phyloP scores from a whole-genome alignment of 345 rosid genomes.

The Nephelium lappaceum region DNA sequence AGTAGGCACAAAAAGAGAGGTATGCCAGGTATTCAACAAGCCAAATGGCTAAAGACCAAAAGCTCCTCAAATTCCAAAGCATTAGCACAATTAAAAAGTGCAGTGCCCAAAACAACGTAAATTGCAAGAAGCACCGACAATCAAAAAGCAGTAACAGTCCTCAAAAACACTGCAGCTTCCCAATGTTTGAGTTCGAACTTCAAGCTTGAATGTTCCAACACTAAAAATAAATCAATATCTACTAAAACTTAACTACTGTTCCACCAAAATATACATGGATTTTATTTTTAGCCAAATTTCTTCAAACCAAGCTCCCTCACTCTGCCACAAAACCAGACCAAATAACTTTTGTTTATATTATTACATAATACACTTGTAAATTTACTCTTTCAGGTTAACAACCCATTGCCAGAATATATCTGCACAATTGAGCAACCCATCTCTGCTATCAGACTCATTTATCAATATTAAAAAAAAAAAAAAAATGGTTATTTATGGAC shows the following conservation, averaged over 20 bases:
- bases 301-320: too few species aligned
- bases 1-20: neutral
- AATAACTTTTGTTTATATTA: too few species aligned
- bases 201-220: neutral
- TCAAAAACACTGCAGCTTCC: neutral
- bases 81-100: neutral
- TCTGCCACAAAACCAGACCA: neutral
- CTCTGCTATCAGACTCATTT: neutral
- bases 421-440: neutral
- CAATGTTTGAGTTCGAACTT: neutral
- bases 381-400: neutral
- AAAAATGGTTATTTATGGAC: neutral
- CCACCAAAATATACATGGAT: neutral
- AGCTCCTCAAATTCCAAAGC: neutral
- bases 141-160: neutral
- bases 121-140: neutral
- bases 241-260: neutral
- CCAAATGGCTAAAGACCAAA: neutral
- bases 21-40: neutral
- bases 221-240: neutral
- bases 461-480: too few species aligned
- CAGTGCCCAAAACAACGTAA: neutral
- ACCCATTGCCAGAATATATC: neutral
- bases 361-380: neutral
- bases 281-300: neutral